Conservation (phyloP, 495 filamentous ascomycete species). For the Hypoxylon cercidicola region DNA sequence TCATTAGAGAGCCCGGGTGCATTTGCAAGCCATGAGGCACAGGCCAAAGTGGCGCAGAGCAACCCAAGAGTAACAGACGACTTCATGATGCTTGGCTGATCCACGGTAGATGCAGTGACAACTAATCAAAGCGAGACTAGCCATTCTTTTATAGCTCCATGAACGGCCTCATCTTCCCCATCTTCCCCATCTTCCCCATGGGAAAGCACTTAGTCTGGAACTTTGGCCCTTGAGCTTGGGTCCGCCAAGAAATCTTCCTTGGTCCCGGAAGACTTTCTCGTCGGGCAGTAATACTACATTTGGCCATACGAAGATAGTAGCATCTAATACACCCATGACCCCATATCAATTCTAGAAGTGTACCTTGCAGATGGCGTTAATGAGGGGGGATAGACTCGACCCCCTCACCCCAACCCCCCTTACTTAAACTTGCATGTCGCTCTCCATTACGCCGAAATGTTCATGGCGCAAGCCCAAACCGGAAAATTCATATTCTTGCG, state of each 20-base stretch:
- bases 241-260: constrained; percentile 22
- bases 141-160: constrained; percentile 14
- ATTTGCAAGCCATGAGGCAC: constrained; percentile 25
- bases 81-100: constrained; percentile 21
- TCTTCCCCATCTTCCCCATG: constrained; percentile 1
- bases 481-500: constrained; percentile 20
- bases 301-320: neutral
- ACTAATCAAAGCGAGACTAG: neutral
- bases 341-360: constrained; percentile 2
- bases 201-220: constrained; percentile 5
- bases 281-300: constrained; percentile 15
- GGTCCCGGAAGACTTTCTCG: neutral
- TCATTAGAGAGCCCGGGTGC: constrained; percentile 8
- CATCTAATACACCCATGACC: neutral
- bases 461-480: constrained; percentile 7
- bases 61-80: constrained; percentile 11
- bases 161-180: neutral
- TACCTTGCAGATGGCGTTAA: constrained; percentile 17
- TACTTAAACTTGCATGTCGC: constrained; percentile 12
- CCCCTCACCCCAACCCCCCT: constrained; percentile 18
- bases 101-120: neutral
- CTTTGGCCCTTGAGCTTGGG: constrained; percentile 1
- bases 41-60: constrained; percentile 21
- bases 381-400: constrained; percentile 22
- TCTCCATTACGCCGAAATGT: constrained; percentile 28